These are phyloP conservation scores for Pythium periplocum DNA, from an alignment of 352 stramenopile species.

Conservation along the genomic window DNA sequence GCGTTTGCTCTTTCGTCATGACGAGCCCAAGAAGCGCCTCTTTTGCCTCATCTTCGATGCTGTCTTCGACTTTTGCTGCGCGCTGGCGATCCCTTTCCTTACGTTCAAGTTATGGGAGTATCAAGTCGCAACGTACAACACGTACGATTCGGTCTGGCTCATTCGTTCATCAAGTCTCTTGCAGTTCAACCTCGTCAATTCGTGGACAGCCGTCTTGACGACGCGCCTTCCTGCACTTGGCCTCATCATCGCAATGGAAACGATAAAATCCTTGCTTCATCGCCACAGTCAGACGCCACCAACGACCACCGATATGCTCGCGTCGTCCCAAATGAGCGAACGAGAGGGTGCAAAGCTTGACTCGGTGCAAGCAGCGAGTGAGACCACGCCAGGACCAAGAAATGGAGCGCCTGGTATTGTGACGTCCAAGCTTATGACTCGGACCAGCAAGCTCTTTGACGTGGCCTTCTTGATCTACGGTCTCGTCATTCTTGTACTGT, in stretches of 20 bases:
- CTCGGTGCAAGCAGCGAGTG: no score
- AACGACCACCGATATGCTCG: neutral
- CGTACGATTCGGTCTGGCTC: slow-evolving; percentile 18
- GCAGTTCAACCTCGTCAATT: slow-evolving; percentile 21
- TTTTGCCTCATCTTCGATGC: slow-evolving; percentile 18
- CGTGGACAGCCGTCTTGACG: slow-evolving; percentile 14
- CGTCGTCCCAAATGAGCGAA: no score
- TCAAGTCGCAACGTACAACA: slow-evolving; percentile 17
- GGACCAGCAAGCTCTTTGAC: slow-evolving; percentile 4
- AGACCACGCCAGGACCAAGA: no score
- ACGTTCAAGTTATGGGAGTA: slow-evolving; percentile 18
- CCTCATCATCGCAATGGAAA: slow-evolving; percentile 14
- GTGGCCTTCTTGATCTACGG: slow-evolving; percentile 12
- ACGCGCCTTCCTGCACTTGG: slow-evolving; percentile 16
- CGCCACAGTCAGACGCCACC: neutral
- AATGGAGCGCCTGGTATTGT: neutral
- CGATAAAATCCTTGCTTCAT: slow-evolving; percentile 14
- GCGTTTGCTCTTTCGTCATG: neutral
- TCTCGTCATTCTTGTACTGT: slow-evolving; percentile 10
- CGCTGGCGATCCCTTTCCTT: slow-evolving; percentile 20
- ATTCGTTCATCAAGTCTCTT: slow-evolving; percentile 18
- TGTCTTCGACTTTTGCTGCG: slow-evolving; percentile 24
- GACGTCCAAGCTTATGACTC: slow-evolving; percentile 5
- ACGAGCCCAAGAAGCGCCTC: slow-evolving; percentile 15
- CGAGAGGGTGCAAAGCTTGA: no score